Percentiles rank a stretch among this genome's conserved stretches.
Conservation (phyloP, 805 yeast species). For the Suhomyces canberraensis region DNA sequence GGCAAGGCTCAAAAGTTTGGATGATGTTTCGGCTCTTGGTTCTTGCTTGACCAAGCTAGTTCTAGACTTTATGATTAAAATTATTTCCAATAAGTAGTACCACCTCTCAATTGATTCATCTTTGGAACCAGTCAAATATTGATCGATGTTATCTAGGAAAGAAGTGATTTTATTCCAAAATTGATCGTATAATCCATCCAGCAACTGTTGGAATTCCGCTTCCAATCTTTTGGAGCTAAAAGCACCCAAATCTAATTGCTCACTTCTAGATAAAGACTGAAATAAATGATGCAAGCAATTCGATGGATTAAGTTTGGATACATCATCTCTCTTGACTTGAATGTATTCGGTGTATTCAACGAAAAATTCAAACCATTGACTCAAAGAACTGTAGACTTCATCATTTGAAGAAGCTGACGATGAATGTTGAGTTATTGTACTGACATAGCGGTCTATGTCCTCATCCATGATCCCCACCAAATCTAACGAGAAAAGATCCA, state of each 20-base stretch:
- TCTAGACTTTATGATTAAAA: conserved; percentile 6
- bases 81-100: conserved; percentile 13
- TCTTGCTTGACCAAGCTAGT: background rate
- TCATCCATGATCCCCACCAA: conserved; percentile 24
- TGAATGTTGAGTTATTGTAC: conserved; percentile 6
- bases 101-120: conserved; percentile 4
- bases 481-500: conserved; percentile 17
- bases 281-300: conserved; percentile 7
- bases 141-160: conserved; percentile 1
- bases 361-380: conserved; percentile 9
- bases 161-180: conserved; percentile 10
- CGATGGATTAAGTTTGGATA: conserved; percentile 3
- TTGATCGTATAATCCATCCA: conserved; percentile 4
- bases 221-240: conserved; percentile 14
- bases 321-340: conserved; percentile 1
- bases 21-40: background rate
- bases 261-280: background rate
- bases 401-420: background rate
- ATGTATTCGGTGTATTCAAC: conserved; percentile 2
- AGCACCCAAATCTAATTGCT: conserved; percentile 11
- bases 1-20: background rate
- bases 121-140: background rate
- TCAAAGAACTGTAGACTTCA: background rate
- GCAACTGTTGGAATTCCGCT: conserved; percentile 12
- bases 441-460: conserved; percentile 28